phyloP scores from a whole-genome alignment of 371 early-diverging fungal genomes.

The Agmasoma carcini region DNA sequence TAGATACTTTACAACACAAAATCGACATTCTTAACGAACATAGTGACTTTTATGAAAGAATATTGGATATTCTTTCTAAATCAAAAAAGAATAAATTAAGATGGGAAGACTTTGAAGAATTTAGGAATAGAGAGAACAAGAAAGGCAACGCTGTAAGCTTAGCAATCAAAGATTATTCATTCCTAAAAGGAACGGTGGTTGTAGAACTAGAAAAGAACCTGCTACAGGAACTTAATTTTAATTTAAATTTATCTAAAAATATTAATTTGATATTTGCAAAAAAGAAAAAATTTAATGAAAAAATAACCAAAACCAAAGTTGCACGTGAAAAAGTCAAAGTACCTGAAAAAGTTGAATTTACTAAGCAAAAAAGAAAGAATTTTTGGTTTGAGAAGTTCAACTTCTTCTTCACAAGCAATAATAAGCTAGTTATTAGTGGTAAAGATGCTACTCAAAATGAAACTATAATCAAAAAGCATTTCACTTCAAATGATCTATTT shows the following conservation, averaged over 20 bases:
- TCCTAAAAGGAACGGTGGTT: conserved; percentile 39
- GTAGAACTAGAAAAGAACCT: conserved; percentile 24
- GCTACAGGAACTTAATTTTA: conserved; percentile 28
- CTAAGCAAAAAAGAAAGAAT: conserved; percentile 58
- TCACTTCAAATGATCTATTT: conserved; percentile 63
- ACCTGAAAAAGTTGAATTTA: conserved; percentile 22
- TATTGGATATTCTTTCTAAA: conserved; percentile 32
- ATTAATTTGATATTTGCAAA: conserved; percentile 40
- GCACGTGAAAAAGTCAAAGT: conserved; percentile 39
- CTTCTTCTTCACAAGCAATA: conserved; percentile 82
- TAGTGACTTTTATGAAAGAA: conserved; percentile 23
- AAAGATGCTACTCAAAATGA: conserved; percentile 90
- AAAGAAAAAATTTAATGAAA: conserved; percentile 47
- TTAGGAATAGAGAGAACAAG: conserved; percentile 42
- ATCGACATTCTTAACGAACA: conserved; percentile 35
- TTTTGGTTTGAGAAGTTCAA: conserved; percentile 97
- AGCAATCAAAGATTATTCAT: conserved; percentile 43
- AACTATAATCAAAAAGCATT: conserved; percentile 64
- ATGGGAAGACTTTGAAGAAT: conserved; percentile 50
- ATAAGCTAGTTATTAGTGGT: conserved; percentile 80
- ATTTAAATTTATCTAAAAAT: conserved; percentile 20
- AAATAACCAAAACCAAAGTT: conserved; percentile 45
- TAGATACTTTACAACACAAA: conserved; percentile 3
- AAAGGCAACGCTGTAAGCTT: conserved; percentile 32
- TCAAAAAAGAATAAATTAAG: conserved; percentile 43